Evolutionary conservation across 2,329 filamentous ascomycete species (phyloP), one percentile per base, ranked within the genome.

Genomic region (Fusarium begoniae): DNA sequence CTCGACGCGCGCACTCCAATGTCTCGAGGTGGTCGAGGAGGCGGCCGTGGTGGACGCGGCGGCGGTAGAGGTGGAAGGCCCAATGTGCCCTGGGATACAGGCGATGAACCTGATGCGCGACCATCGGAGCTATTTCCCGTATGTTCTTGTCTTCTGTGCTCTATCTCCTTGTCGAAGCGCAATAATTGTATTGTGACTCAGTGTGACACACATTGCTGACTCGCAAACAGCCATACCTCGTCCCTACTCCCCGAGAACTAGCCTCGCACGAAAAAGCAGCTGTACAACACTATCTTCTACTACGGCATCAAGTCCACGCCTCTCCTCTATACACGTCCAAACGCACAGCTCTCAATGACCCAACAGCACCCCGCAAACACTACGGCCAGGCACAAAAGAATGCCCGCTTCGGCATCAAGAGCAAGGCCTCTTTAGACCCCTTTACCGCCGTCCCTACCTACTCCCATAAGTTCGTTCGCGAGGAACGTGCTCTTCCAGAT

Each of bases 41-140:
- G 87, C 73, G 85, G 87, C 41, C 85, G 88, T 57, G 86, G 86
- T 55, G 85, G 84, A 45, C 83, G 86, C 66, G 86, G 86, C 61
- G 86, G 86, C 53, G 82, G 83, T n/a, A 79, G 86, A 58, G 83
- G 82, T 50, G 84, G 86, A 53, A 80, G 84, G 24, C 85, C 84
- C 17, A 84, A 85, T 35, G 83, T 89, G 62, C 85, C 88, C 1
- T 90, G 88, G 86, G 85, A 86, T 50, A 84, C 81, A 24, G 83
- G 85, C 45, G 87, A 89, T 72, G 89, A 90, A 72, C 86, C 87
- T 14, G 87, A 90, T 78, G 85, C 85, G 58, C 84, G 87, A 38
- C 89, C 89, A 12, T 87, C 87, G n/a, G 89, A 90, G 73, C 85
- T 89, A 15, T 90, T 90, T 69, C 89, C 89, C 1, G 88, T 89